phyloP scores from a whole-genome alignment of 371 early-diverging fungal species.

The Smittium culicis region DNA sequence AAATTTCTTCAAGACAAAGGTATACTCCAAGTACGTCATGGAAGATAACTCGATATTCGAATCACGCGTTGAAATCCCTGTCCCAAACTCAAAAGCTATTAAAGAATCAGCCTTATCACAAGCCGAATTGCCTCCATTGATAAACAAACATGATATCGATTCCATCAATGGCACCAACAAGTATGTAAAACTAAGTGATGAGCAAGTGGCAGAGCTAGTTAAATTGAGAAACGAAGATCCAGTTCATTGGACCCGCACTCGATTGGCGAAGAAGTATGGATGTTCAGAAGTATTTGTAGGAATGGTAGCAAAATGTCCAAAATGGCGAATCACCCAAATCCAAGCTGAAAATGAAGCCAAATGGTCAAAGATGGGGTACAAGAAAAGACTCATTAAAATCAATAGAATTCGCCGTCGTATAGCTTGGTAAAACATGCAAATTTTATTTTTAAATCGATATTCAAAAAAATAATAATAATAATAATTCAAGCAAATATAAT shows the following conservation, averaged over 20 bases:
- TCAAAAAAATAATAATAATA: no score
- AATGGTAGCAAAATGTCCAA: conserved; percentile 22
- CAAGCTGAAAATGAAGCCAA: conserved; percentile 23
- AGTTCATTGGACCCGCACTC: conserved; percentile 28
- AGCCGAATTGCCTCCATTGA: conserved; percentile 29
- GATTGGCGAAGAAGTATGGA: conserved; percentile 30
- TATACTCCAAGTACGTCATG: conserved; percentile 24
- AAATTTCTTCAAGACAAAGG: conserved; percentile 22
- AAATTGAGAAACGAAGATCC: conserved; percentile 29
- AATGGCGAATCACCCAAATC: conserved; percentile 26
- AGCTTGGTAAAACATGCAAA: conserved; percentile 30
- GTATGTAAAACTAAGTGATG: background rate
- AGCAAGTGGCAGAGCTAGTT: conserved; percentile 12
- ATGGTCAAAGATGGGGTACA: conserved; percentile 30
- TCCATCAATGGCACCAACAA: no score
- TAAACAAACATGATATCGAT: background rate
- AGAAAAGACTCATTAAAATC: conserved; percentile 29
- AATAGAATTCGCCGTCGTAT: conserved; percentile 33
- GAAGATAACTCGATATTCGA: conserved; percentile 31
- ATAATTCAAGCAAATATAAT: no score
- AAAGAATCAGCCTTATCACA: conserved; percentile 14
- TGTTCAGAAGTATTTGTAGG: conserved; percentile 20
- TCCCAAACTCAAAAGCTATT: conserved; percentile 18
- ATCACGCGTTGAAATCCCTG: conserved; percentile 24
- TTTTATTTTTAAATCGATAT: no score